Base-by-base conservation (phyloP, 2,329 filamentous ascomycete species). In the Rutstroemia sp. region DNA sequence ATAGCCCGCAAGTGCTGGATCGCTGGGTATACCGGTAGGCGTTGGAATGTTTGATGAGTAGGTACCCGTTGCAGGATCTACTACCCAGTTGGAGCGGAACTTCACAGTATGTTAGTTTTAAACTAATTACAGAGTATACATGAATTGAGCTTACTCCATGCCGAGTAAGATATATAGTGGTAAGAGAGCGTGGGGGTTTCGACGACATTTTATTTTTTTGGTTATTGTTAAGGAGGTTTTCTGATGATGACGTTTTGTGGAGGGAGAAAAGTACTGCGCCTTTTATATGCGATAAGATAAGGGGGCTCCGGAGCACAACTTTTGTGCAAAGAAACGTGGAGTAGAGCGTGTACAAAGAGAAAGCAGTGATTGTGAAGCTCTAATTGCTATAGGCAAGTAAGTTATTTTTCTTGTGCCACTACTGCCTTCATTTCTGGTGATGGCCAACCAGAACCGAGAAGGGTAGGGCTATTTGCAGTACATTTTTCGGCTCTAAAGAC, bases 41-140 rank as follows among this genome's bases (percentile, higher is more conserved):
- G 89, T 90, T 44, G 79, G 83, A 62, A 94, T 83, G 58, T 77
- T 78, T 23, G 87, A 77, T 54, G 79, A 81, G 75, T 97, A 97
- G 64, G 79, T 79, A 53, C 94, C 92, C 39, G 89, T 92, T 59
- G 79, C 75, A 47, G 85, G 83, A 72, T 97, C 86, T 59, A 97
- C 89, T 45, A 83, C 82, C 90, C 92, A 97, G 70, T 88, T 91
- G 62, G 88, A 86, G 61, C 94, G 90, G 73, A 95, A 96, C 92
- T 95, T 71, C 21, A 38, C 42, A 38, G 53, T 44, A 58, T 47
- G 56, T 63, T 55, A 60, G 44, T 18, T 52, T 55, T 18, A n/a
- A 44, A 9, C n/a, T n/a, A n/a, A n/a, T 49, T 30, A 27, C 56
- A 46, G 56, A 42, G 56, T 59, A 58, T 57, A 58, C 56, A 57